phyloP scores from a whole-genome alignment of 2,329 filamentous ascomycete genomes.

The Hypoxylon sp. region DNA sequence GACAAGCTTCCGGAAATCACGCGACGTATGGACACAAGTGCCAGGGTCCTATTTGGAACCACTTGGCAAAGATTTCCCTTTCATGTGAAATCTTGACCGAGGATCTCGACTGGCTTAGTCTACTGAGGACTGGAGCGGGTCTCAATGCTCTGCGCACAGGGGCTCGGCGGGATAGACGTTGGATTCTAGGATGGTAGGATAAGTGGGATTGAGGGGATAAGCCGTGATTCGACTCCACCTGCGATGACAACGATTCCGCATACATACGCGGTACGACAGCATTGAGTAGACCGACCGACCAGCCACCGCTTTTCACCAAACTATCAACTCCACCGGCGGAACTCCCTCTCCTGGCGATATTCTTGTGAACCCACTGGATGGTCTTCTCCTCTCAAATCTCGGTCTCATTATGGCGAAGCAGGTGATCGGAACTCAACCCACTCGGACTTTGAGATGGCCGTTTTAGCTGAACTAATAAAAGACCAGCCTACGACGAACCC shows the following conservation, averaged over 20 bases:
- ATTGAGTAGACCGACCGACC: slow-evolving; percentile 25
- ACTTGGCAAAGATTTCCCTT: slow-evolving; percentile 28
- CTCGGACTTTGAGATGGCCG: slow-evolving; percentile 22
- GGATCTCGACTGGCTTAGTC: slow-evolving; percentile 27
- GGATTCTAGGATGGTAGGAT: slow-evolving; percentile 24
- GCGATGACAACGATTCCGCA: slow-evolving; percentile 34
- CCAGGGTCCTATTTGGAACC: slow-evolving; percentile 35
- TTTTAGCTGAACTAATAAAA: slow-evolving; percentile 19
- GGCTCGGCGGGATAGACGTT: slow-evolving; percentile 16
- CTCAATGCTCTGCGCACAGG: slow-evolving; percentile 15
- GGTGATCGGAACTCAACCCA: slow-evolving; percentile 19
- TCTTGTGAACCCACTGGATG: slow-evolving; percentile 25
- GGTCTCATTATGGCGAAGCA: slow-evolving; percentile 22
- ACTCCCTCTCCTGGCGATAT: slow-evolving; percentile 8
- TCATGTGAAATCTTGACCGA: slow-evolving; percentile 29
- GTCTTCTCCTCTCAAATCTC: slow-evolving; percentile 8
- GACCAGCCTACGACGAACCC: slow-evolving; percentile 31
- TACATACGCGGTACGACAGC: slow-evolving; percentile 34
- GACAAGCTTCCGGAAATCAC: slow-evolving; percentile 17
- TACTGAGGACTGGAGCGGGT: slow-evolving; percentile 16
- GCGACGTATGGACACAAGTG: slow-evolving; percentile 29
- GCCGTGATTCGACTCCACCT: slow-evolving; percentile 38
- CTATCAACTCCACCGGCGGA: slow-evolving; percentile 26
- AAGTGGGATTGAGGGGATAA: slow-evolving; percentile 20
- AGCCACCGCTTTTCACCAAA: slow-evolving; percentile 34